Percentiles rank a stretch among this genome's conserved stretches.
Conservation (phyloP, 2,329 filamentous ascomycete genomes). For the Cryphonectria parasitica region DNA sequence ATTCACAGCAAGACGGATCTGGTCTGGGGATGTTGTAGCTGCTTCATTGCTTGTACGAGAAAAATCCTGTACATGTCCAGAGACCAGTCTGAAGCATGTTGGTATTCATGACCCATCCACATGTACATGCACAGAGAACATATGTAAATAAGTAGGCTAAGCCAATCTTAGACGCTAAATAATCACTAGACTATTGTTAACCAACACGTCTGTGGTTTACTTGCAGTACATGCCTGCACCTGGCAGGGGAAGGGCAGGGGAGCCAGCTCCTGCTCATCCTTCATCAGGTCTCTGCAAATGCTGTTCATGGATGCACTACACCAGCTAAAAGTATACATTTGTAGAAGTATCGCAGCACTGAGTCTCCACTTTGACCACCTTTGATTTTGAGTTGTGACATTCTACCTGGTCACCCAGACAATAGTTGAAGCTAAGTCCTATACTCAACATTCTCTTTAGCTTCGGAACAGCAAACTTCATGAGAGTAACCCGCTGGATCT, state of each 20-base stretch:
- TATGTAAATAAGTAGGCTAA: background rate
- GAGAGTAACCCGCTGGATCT: background rate
- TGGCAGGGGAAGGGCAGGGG: background rate
- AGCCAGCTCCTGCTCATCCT: background rate
- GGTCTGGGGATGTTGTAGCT: background rate
- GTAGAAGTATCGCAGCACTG: background rate
- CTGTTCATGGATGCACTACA: background rate
- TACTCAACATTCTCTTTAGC: background rate
- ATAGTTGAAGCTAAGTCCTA: background rate
- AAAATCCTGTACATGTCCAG: background rate
- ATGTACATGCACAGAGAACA: background rate
- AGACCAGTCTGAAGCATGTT: background rate
- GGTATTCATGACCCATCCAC: background rate
- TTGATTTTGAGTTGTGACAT: background rate
- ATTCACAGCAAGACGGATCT: background rate
- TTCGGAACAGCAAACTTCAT: background rate
- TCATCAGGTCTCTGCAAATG: background rate
- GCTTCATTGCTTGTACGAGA: background rate
- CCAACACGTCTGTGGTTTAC: background rate
- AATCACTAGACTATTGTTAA: background rate
- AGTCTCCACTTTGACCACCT: background rate
- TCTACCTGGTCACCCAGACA: background rate
- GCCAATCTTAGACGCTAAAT: background rate
- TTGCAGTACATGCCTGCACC: background rate
- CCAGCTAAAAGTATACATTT: background rate